phyloP scores from a whole-genome alignment of 176 grass and related monocot genomes.

The Rhynchospora breviuscula region DNA sequence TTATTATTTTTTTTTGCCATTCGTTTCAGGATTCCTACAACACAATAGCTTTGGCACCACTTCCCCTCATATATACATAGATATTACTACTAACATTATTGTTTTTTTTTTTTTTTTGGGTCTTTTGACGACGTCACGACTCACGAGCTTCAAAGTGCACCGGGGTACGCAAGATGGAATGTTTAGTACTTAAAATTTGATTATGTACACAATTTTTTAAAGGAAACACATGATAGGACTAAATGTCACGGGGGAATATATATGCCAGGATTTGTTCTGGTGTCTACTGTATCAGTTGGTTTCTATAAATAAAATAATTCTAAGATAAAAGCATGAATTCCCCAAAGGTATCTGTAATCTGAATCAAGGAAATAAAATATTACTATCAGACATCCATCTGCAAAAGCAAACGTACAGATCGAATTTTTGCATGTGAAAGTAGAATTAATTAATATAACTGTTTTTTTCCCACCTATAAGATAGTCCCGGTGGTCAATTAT shows the following conservation, averaged over 20 bases:
- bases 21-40: neutral
- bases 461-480: neutral
- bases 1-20: neutral
- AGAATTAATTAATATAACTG: neutral
- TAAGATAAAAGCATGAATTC: too few relatives aligned
- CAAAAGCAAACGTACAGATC: neutral
- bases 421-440: conserved; percentile 9
- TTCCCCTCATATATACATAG: neutral
- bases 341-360: neutral
- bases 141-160: neutral
- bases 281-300: neutral
- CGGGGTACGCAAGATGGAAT: neutral
- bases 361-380: neutral
- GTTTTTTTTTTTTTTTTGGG: neutral
- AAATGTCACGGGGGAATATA: conserved; percentile 9
- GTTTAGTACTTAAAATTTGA: neutral
- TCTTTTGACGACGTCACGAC: too few relatives aligned
- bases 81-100: neutral
- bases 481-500: neutral
- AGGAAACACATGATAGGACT: neutral
- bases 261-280: neutral
- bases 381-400: neutral
- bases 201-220: neutral
- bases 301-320: neutral
- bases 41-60: neutral